Base-by-base conservation (phyloP, 805 yeast genomes). In the Candida endomychidarum region DNA sequence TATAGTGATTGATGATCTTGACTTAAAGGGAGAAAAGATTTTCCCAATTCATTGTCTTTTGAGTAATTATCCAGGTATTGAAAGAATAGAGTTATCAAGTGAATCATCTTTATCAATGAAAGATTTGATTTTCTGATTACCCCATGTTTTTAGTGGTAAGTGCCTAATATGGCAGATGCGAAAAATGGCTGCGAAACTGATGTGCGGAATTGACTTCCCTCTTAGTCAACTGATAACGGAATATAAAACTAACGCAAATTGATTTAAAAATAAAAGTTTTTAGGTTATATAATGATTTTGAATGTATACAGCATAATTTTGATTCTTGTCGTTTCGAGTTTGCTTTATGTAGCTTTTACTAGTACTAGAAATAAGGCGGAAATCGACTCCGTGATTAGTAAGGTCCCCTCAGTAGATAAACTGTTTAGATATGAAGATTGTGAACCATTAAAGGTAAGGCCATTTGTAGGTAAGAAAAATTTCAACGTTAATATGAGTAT, bases 401-500 rank as follows among this genome's bases (percentile, higher is more conserved):
- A 28, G 14, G 33, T 40, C 4, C 11, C 12, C 6, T 25, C 77
- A 1, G 67, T 67, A 3, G 50, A 47, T 16, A 43, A 57, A 3
- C 56, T 56, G 40, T 73, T 75, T 43, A 52, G 71, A 14, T 80
- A 82, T 79, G 41, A 57, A 10, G 45, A 48, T 3, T 56, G 59
- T 5, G 57, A 63, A 32, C 83, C 83, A 0, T 52, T 70, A 29
- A 58, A 66, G 56, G 46, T 60, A 9, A 56, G 71, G 17, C 71
- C 72, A 1, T 67, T 67, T 47, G 60, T 48, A 8, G 63, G 63
- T 6, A 66, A 67, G 41, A 56, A 50, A 28, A 61, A 60, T 50
- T 63, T 61, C 46, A 62, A 58, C 26, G 62, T 64, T 2, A 55
- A 62, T 8, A 58, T 67, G 67, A 67, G 59, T 4, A 51, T 66